A percentile compares a stretch with the other conserved stretches of the same genome.
Evolutionary conservation across 1,284 basidiomycete species (phyloP).

Genomic region (Pholiota adiposa): DNA sequence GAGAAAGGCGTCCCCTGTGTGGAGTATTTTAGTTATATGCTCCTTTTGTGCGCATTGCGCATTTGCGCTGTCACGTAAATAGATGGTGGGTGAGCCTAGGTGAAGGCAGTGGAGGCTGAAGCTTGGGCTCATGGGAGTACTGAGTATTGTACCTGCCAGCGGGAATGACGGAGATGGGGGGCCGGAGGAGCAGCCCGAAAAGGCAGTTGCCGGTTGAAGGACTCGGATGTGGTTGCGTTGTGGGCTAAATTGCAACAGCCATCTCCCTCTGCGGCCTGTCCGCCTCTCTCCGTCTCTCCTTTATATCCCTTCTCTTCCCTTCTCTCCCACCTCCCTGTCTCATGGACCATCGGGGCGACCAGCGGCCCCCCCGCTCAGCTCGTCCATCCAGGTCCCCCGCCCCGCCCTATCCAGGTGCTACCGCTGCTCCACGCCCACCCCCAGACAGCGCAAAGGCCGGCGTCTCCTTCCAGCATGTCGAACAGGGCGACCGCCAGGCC

Average conservation of each 20-base stretch:
- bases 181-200: constrained; percentile 15
- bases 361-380: constrained; percentile 47
- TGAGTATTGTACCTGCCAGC: background rate
- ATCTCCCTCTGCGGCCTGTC: constrained; percentile 23
- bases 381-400: constrained; percentile 37
- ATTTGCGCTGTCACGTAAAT: background rate
- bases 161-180: background rate
- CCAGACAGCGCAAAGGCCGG: constrained; percentile 42
- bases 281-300: constrained; percentile 21
- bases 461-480: constrained; percentile 70
- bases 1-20: background rate
- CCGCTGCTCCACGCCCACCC: constrained; percentile 33
- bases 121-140: background rate
- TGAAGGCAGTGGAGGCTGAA: background rate
- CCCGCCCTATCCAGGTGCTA: constrained; percentile 28
- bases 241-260: constrained; percentile 23
- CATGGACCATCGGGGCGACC: constrained; percentile 51
- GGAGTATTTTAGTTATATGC: no score
- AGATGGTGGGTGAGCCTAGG: background rate
- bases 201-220: constrained; percentile 19
- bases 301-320: constrained; percentile 12
- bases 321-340: constrained; percentile 1
- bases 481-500: constrained; percentile 66
- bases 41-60: background rate
- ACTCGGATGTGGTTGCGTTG: constrained; percentile 8